Conservation (phyloP, 306 rosid species). For the Sophora flavescens region DNA sequence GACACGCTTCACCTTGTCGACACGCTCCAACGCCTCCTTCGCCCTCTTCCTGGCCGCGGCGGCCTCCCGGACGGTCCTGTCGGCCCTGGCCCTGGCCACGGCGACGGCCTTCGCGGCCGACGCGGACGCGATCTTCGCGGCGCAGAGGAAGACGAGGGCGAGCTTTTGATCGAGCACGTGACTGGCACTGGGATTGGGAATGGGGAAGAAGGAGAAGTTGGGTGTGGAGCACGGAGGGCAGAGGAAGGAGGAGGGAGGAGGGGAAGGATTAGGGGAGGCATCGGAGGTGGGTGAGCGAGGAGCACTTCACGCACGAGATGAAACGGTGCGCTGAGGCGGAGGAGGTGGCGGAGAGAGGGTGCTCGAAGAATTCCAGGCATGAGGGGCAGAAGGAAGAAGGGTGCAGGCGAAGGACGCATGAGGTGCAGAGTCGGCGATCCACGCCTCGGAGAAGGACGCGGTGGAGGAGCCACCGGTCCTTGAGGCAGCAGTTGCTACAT, state of each 20-base stretch:
- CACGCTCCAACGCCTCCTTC: constrained; percentile 60
- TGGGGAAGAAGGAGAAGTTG: constrained; percentile 62
- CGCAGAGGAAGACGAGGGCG: constrained; percentile 65
- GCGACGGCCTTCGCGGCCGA: constrained; percentile 52
- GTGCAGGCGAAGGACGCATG: constrained; percentile 84
- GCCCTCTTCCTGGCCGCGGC: constrained; percentile 68
- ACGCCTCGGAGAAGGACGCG: constrained; percentile 55
- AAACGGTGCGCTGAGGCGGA: constrained; percentile 52
- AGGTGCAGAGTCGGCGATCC: constrained; percentile 76
- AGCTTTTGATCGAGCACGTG: constrained; percentile 50
- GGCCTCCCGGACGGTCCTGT: constrained; percentile 64
- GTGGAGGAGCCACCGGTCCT: constrained; percentile 62
- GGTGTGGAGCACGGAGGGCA: constrained; percentile 77
- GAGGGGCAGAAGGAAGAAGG: constrained; percentile 72
- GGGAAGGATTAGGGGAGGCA: constrained; percentile 64
- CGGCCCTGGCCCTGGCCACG: constrained; percentile 56
- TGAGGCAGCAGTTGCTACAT: constrained; percentile 67
- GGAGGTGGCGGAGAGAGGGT: constrained; percentile 47
- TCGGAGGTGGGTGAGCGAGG: constrained; percentile 73
- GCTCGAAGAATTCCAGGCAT: constrained; percentile 72
- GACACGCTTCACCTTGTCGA: constrained; percentile 42
- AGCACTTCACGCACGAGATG: constrained; percentile 68
- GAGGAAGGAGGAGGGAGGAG: constrained; percentile 49
- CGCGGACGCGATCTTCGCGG: constrained; percentile 62
- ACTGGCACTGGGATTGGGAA: constrained; percentile 23